Base-by-base conservation (phyloP, 306 rosid genomes). In the Albizia julibrissin region DNA sequence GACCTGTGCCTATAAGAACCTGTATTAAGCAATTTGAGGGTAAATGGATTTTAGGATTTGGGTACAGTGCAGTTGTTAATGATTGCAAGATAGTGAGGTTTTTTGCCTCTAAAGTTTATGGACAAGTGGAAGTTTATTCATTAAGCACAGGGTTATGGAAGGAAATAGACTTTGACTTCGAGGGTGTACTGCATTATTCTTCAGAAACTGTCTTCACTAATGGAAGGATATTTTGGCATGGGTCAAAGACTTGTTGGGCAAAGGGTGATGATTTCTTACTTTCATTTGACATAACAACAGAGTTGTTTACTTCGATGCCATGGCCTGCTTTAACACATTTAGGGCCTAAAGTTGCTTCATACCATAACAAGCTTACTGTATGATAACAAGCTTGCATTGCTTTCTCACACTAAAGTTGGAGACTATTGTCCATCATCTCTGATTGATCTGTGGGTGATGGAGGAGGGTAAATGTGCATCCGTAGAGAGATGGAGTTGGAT, bases 11-110 rank as follows among this genome's bases (percentile, higher is more conserved):
- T 1, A 13, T 2, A 1, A 47, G 19, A 22, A 44, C 52, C 34
- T 39, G 47, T 8, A 12, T 52, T 54, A 10, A 37, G 39, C 13
- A 33, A n/a, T 0, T 12, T 16, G 6, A 1, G 0, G 3, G n/a
- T 14, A n/a, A 15, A 7, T 19, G 24, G 24, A 43, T 14, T 26
- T 1, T 44, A 16, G 81, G 81, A 10, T 82, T 69, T 65, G 85
- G 81, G 4, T 82, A 42, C 65, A 43, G 56, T 21, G 31, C 85
- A 1, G 0, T 29, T 37, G 18, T 39, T 29, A 10, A 82, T 59
- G 85, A 82, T 70, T 82, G 69, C 67, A 76, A 69, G 74, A 70
- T 82, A 12, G 73, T 82, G 19, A 69, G 54, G 52, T 12, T 47
- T 4, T 47, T 13, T 11, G 52, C n/a, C n/a, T n/a, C n/a, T n/a